These are phyloP conservation scores for Debaryomyces castellii DNA, from an alignment of 805 yeast species.

Conservation along the genomic window DNA sequence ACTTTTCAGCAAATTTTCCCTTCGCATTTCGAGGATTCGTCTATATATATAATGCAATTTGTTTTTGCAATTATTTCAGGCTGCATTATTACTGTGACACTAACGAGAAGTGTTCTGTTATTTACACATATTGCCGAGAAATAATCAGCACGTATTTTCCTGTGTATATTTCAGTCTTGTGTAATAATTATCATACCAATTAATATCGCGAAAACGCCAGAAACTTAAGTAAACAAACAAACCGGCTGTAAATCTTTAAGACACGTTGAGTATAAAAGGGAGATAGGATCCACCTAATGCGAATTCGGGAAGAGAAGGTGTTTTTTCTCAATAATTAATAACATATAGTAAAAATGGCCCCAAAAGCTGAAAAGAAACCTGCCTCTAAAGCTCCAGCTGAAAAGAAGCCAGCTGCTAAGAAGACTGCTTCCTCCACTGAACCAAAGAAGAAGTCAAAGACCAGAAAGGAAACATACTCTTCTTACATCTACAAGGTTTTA, in stretches of 20 bases:
- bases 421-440: constrained; percentile 74
- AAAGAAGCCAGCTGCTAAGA: constrained; percentile 89
- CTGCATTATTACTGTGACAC: too few relatives aligned
- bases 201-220: background rate
- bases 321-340: background rate
- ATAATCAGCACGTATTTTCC: background rate
- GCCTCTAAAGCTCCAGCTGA: constrained; percentile 98
- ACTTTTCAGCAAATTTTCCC: background rate
- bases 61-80: background rate
- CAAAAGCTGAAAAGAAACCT: constrained; percentile 67
- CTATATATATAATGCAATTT: background rate
- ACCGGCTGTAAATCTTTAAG: background rate
- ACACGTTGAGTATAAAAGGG: background rate
- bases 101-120: background rate
- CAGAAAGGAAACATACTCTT: constrained; percentile 97
- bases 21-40: background rate
- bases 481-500: constrained; percentile 96
- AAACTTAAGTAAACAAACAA: background rate
- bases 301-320: background rate
- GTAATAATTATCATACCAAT: background rate
- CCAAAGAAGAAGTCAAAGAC: constrained; percentile 91
- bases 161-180: background rate
- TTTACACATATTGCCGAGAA: background rate
- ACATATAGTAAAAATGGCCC: constrained; percentile 48
- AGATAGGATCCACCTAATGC: background rate